Evolutionary conservation across 495 filamentous ascomycete genomes (phyloP), one percentile per base, ranked within the genome.

Genomic region (Penicillium longicatenatum): DNA sequence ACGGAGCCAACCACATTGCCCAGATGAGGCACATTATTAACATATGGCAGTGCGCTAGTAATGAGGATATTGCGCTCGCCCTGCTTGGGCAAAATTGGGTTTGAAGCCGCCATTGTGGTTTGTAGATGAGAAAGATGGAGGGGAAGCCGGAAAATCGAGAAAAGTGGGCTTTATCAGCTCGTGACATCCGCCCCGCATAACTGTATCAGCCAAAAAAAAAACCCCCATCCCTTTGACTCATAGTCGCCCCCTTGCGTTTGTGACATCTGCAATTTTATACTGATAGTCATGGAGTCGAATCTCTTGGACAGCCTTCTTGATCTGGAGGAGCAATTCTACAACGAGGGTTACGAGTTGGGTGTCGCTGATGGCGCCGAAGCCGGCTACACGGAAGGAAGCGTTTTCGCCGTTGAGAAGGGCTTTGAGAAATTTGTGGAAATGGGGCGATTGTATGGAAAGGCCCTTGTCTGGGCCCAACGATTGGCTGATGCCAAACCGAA

Each of bases 1-100:
- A 96, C 92, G 61, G 87, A 91, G 54, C 94, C 94, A 52, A 97
- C 83, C 54, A 97, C 87, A 73, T 98, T 98, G 53, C 94, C 93
- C 65, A 97, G 80, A 75, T 97, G 93, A 50, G 93, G 94, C 10
- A 95, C 90, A 74, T 97, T 97, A 77, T 98, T 98, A 50, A 96
- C 92, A 69, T 97, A 98, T 42, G 91, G 89, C 33, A 92, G 66
- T 42, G 89, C 65, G 45, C 55, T 68, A 50, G 70, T 88, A 37
- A 88, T 79, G 24, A 89, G 61, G 26, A 78, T 70, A 65, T 79
- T 79, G 42, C 71, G 71, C 67, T 79, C 60, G 54, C 75, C 78
- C 57, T 72, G 58, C 59, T 74, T 65, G 54, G 77, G 77, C 54
- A 80, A 54, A 20, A 79, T 77, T 24, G 61, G 48, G 55, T 71